A percentile compares a stretch with the other conserved stretches of the same genome.
phyloP scores from a whole-genome alignment of 139 green algal species.

The Chlorella sp. region DNA sequence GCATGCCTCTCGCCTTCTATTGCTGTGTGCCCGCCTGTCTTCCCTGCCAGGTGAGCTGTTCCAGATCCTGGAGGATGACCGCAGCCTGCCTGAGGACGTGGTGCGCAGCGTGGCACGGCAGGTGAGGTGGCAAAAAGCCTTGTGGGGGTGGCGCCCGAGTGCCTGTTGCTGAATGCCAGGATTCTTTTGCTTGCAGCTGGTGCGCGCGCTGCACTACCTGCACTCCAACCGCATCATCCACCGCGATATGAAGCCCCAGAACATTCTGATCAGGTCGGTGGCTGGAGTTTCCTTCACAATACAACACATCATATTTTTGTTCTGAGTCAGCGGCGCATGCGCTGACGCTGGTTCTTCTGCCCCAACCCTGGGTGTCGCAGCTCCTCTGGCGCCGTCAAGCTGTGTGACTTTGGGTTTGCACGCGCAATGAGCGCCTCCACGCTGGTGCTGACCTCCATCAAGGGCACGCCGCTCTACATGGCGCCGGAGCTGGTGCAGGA shows the following conservation, averaged over 20 bases:
- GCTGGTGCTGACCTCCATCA: constrained; percentile 94
- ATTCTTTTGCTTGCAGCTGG: no score
- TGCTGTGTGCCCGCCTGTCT: not conserved
- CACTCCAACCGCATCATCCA: constrained; percentile 94
- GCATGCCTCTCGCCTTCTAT: not conserved
- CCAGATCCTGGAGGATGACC: constrained; percentile 96
- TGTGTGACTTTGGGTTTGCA: constrained; percentile 95
- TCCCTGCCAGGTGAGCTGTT: constrained; percentile 88
- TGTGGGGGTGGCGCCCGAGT: no score
- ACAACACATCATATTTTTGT: no score
- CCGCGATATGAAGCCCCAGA: constrained; percentile 94
- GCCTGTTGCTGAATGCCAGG: no score
- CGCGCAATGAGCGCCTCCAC: constrained; percentile 89
- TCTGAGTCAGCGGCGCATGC: no score
- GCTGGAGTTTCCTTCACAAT: not conserved
- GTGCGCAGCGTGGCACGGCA: constrained; percentile 82
- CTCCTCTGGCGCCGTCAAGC: constrained; percentile 69
- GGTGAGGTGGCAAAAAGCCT: no score
- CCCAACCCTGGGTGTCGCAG: constrained; percentile 4
- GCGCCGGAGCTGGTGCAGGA: constrained; percentile 98
- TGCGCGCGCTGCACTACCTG: constrained; percentile 93
- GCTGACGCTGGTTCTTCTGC: no score
- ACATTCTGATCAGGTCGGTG: constrained; percentile 74
- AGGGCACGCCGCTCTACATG: constrained; percentile 99
- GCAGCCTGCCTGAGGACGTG: constrained; percentile 80